phyloP scores from a whole-genome alignment of 2,329 filamentous ascomycete genomes.

The Lecanicillium sp. region DNA sequence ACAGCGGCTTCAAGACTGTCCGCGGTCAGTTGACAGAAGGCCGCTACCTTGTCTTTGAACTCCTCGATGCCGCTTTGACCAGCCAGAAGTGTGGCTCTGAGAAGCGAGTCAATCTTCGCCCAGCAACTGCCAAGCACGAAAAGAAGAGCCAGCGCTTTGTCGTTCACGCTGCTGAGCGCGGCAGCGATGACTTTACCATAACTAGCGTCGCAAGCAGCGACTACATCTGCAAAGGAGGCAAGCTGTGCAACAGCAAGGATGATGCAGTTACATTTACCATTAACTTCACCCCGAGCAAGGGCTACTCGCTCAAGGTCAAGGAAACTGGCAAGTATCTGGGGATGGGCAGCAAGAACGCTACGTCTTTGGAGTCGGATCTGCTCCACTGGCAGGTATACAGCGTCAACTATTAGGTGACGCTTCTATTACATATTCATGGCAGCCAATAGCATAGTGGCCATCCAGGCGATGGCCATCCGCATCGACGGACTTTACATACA shows the following conservation, averaged over 20 bases:
- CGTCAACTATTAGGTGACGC: slow-evolving; percentile 6
- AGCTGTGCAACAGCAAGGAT: slow-evolving; percentile 8
- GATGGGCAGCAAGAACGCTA: background rate
- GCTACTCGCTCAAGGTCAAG: slow-evolving; percentile 13
- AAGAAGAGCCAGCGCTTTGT: slow-evolving; percentile 40
- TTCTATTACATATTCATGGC: background rate
- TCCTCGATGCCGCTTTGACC: slow-evolving; percentile 33
- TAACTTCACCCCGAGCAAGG: slow-evolving; percentile 12
- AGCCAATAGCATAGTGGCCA: background rate
- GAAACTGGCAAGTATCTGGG: slow-evolving; percentile 6
- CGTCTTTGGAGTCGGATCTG: no score
- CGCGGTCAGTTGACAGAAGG: slow-evolving; percentile 46
- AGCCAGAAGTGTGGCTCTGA: slow-evolving; percentile 16
- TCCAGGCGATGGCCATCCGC: no score
- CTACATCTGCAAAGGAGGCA: slow-evolving; percentile 13
- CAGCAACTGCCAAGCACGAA: slow-evolving; percentile 27
- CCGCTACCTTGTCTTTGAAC: slow-evolving; percentile 44
- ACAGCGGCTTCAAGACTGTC: slow-evolving; percentile 45
- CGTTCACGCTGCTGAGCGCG: slow-evolving; percentile 28
- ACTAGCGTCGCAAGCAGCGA: slow-evolving; percentile 14
- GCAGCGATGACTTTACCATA: slow-evolving; percentile 20
- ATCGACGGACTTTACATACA: no score
- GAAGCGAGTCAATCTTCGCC: slow-evolving; percentile 13
- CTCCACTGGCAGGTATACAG: slow-evolving; percentile 7
- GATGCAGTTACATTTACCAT: slow-evolving; percentile 13